Conservation (phyloP, 2,329 filamentous ascomycete species). For the Phoma herbarum region DNA sequence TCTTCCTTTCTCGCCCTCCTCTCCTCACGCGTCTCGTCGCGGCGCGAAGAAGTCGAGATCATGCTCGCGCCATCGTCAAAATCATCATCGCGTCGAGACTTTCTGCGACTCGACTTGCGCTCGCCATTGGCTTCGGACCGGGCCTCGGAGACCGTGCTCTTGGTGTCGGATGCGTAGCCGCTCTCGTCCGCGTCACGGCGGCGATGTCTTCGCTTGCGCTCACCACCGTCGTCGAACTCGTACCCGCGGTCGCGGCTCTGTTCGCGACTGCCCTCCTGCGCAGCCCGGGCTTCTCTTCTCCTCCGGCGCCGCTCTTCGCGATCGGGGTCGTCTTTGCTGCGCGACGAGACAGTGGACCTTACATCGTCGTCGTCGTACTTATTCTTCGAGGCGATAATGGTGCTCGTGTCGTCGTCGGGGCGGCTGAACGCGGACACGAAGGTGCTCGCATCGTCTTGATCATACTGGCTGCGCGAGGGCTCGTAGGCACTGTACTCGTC, state of each 20-base stretch:
- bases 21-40: constrained; percentile 46
- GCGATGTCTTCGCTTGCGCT: constrained; percentile 46
- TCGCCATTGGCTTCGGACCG: constrained; percentile 49
- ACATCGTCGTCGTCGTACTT: constrained; percentile 37
- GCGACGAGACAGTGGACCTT: constrained; percentile 32
- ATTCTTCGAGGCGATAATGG: constrained; percentile 36
- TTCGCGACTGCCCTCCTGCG: constrained; percentile 34
- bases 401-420: constrained; percentile 36
- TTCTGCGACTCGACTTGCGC: constrained; percentile 50
- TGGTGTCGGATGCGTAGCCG: constrained; percentile 52
- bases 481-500: constrained; percentile 16
- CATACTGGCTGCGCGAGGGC: constrained; percentile 22
- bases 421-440: constrained; percentile 20
- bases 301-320: constrained; percentile 42
- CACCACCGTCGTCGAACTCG: constrained; percentile 41
- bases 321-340: constrained; percentile 41
- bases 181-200: constrained; percentile 47
- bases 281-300: constrained; percentile 30
- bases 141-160: constrained; percentile 51
- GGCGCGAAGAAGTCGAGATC: constrained; percentile 52
- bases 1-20: constrained; percentile 29
- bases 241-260: constrained; percentile 51
- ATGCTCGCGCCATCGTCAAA: constrained; percentile 55
- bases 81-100: constrained; percentile 54
- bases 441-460: constrained; percentile 24